A percentile compares a stretch with the other conserved stretches of the same genome.
These are phyloP conservation scores for Tylopilus cervinicoccineus DNA, from an alignment of 768 basidiomycete species.

Conservation along the genomic window DNA sequence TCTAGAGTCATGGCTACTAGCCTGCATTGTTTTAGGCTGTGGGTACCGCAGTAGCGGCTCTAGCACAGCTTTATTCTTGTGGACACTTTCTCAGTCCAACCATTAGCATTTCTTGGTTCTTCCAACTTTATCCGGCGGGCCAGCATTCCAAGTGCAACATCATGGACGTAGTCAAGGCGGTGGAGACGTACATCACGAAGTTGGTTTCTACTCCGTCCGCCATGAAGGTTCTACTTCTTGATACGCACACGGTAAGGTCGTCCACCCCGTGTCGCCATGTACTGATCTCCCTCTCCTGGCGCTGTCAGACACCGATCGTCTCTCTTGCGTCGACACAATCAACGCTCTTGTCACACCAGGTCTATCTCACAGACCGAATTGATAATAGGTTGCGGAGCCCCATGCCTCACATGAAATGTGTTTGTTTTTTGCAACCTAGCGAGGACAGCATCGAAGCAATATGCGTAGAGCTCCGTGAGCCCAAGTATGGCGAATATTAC, in stretches of 20 bases:
- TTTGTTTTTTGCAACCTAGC: conserved; percentile 85
- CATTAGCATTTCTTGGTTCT: background rate
- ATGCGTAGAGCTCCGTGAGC: conserved; percentile 79
- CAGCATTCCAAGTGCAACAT: background rate
- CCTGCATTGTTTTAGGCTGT: background rate
- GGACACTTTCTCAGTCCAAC: background rate
- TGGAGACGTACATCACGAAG: conserved; percentile 90
- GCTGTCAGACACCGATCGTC: conserved; percentile 85
- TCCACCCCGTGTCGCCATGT: background rate
- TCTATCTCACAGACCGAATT: conserved; percentile 96
- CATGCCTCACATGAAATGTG: conserved; percentile 96
- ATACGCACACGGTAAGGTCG: conserved; percentile 80
- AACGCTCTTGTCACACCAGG: conserved; percentile 87
- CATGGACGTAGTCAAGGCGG: conserved; percentile 96
- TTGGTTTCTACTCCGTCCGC: conserved; percentile 79
- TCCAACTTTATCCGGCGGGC: background rate
- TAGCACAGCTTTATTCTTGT: too few relatives aligned
- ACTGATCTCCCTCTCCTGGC: conserved; percentile 1
- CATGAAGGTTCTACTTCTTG: conserved; percentile 95
- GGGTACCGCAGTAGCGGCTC: background rate
- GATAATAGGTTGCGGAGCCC: conserved; percentile 90
- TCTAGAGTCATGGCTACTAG: background rate
- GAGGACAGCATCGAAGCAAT: conserved; percentile 81
- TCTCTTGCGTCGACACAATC: conserved; percentile 94
- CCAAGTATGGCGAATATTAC: conserved; percentile 97